Evolutionary conservation across 495 filamentous ascomycete genomes (phyloP).

Genomic region (Choiromyces venosus): DNA sequence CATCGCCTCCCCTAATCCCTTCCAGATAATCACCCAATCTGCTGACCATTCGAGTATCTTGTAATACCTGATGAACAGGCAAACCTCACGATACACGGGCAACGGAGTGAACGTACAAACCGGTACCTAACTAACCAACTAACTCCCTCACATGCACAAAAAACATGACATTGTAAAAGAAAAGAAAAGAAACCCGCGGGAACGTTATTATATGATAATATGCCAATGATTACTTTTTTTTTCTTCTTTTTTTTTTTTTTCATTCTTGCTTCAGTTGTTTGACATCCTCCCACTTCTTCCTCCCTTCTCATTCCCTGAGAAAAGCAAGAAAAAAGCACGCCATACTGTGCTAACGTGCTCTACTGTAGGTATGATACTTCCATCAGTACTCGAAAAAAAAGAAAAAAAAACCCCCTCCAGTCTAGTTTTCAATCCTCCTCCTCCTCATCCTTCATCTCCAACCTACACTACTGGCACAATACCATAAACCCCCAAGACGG

Average conservation of each 20-base stretch:
- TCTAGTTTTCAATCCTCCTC: background rate
- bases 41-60: background rate
- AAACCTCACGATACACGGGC: background rate
- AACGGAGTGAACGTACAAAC: background rate
- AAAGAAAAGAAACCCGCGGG: background rate
- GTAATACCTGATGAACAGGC: background rate
- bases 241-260: background rate
- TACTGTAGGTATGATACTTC: no score
- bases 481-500: no score
- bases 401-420: no score
- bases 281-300: background rate
- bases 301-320: background rate
- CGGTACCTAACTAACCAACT: background rate
- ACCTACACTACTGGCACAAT: background rate
- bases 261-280: no score
- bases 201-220: background rate
- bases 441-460: background rate
- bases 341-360: background rate
- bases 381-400: no score
- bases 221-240: background rate
- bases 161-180: background rate
- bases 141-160: background rate
- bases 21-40: background rate
- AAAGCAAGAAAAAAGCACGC: background rate
- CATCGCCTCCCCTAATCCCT: background rate